Conservation (phyloP, 2,329 filamentous ascomycete genomes). For the Colletotrichum australisinense region DNA sequence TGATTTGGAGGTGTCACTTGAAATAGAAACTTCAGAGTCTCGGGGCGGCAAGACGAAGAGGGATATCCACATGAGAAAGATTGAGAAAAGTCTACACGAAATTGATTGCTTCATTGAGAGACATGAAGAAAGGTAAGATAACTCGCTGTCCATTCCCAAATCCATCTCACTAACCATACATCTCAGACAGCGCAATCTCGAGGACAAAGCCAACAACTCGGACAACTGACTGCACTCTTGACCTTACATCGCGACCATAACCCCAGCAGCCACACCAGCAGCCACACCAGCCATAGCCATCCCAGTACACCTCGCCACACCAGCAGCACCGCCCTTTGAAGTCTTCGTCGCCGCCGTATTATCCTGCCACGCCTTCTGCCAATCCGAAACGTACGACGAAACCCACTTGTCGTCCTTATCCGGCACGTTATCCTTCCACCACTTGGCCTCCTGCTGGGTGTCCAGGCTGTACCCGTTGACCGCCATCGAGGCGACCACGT, state of each 20-base stretch:
- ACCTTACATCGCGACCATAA: conserved; percentile 10
- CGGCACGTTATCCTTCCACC: conserved; percentile 27
- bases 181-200: too few relatives aligned
- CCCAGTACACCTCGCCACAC: conserved; percentile 11
- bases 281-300: conserved; percentile 27
- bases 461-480: neutral
- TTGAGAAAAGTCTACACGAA: neutral
- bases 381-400: conserved; percentile 18
- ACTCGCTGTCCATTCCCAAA: neutral
- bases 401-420: conserved; percentile 11
- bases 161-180: neutral
- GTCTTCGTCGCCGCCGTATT: neutral
- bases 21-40: too few relatives aligned
- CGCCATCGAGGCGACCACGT: conserved; percentile 31
- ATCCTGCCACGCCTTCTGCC: neutral
- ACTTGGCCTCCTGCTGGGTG: neutral
- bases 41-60: neutral
- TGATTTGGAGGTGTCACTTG: too few relatives aligned
- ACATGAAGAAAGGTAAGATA: neutral
- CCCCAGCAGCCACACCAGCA: conserved; percentile 16
- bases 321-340: conserved; percentile 7
- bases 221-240: neutral
- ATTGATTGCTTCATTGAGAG: neutral
- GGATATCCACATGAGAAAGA: neutral
- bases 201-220: neutral